These are phyloP conservation scores for Sarocladiaceae sp. DNA, from an alignment of 2,329 filamentous ascomycete genomes.

Conservation along the genomic window DNA sequence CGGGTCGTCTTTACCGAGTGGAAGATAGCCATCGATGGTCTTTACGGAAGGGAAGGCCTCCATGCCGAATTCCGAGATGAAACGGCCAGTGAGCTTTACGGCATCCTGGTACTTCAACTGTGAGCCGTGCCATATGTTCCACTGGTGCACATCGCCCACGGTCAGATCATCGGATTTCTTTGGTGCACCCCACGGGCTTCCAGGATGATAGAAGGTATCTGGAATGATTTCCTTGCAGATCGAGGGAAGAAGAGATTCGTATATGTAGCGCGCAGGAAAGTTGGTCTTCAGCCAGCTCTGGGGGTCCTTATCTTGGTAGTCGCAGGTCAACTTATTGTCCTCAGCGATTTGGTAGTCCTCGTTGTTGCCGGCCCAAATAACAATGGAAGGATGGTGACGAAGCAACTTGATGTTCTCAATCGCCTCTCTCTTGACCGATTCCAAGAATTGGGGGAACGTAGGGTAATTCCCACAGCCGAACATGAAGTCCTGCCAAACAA, in stretches of 20 bases:
- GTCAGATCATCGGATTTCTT: conserved; percentile 55
- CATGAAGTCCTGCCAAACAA: conserved; percentile 71
- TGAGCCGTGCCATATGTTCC: conserved; percentile 68
- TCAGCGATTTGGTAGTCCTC: conserved; percentile 76
- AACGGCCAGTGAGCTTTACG: conserved; percentile 62
- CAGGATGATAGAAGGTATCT: conserved; percentile 63
- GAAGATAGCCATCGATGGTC: conserved; percentile 53
- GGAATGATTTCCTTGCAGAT: conserved; percentile 49
- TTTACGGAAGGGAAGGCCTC: conserved; percentile 53
- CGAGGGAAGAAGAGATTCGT: conserved; percentile 43
- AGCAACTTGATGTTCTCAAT: conserved; percentile 55
- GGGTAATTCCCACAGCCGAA: conserved; percentile 64
- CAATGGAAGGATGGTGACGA: conserved; percentile 58
- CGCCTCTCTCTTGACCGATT: conserved; percentile 54
- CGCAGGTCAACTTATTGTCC: conserved; percentile 58
- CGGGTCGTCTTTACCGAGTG: conserved; percentile 42
- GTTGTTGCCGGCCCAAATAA: conserved; percentile 77
- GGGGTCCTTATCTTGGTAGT: conserved; percentile 68
- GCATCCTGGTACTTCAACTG: conserved; percentile 68
- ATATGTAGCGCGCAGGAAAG: conserved; percentile 73
- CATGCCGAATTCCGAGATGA: conserved; percentile 81
- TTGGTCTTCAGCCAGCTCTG: conserved; percentile 71
- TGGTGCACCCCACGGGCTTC: conserved; percentile 60
- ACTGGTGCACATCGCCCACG: conserved; percentile 73
- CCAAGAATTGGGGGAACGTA: conserved; percentile 50